phyloP scores from a whole-genome alignment of 768 basidiomycete genomes.

The Tricholoma hemisulphureum region DNA sequence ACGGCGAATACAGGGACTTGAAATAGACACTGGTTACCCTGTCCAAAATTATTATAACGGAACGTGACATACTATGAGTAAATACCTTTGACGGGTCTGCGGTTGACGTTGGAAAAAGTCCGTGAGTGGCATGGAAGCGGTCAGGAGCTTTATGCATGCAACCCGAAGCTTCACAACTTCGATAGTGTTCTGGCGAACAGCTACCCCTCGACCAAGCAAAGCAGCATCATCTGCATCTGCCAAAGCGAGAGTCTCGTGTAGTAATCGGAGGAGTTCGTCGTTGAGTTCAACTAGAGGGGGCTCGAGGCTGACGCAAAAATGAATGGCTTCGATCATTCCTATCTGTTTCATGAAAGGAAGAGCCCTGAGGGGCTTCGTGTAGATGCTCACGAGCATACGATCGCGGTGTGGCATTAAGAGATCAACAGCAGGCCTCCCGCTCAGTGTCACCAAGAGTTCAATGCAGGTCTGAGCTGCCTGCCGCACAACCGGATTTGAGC shows the following conservation, averaged over 20 bases:
- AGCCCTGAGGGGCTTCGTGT: slow-evolving; percentile 94
- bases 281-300: slow-evolving; percentile 90
- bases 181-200: slow-evolving; percentile 67
- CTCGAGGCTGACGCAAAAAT: slow-evolving; percentile 86
- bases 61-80: background rate
- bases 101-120: slow-evolving; percentile 89
- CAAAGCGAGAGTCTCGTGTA: slow-evolving; percentile 91
- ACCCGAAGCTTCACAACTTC: slow-evolving; percentile 90
- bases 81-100: slow-evolving; percentile 81
- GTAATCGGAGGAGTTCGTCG: slow-evolving; percentile 85
- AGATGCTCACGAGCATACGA: slow-evolving; percentile 84
- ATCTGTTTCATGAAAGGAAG: slow-evolving; percentile 94
- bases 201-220: slow-evolving; percentile 69
- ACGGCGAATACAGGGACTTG: slow-evolving; percentile 94
- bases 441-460: slow-evolving; percentile 70
- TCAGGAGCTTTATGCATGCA: slow-evolving; percentile 89
- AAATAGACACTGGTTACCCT: slow-evolving; percentile 97
- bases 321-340: slow-evolving; percentile 95
- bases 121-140: slow-evolving; percentile 91
- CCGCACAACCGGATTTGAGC: slow-evolving; percentile 82
- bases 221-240: slow-evolving; percentile 95
- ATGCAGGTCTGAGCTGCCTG: slow-evolving; percentile 82
- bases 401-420: slow-evolving; percentile 85
- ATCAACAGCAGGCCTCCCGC: slow-evolving; percentile 68
- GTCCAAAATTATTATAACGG: slow-evolving; percentile 8